A percentile compares a stretch with the other conserved stretches of the same genome.
Evolutionary conservation across 805 yeast species (phyloP).

Genomic region (Candida pseudofarinosa): DNA sequence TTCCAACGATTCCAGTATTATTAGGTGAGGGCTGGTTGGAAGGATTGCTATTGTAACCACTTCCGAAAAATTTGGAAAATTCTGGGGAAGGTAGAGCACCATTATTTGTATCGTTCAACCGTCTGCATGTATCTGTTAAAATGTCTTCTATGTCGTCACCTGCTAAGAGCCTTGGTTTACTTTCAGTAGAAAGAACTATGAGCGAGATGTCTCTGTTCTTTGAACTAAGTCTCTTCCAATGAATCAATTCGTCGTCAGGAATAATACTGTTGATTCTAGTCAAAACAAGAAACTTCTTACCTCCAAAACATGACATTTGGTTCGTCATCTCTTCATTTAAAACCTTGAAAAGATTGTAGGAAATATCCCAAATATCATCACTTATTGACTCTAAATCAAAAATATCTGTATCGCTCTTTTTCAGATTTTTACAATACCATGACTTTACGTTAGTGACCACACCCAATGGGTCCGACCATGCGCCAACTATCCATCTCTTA

Average conservation of each 20-base stretch:
- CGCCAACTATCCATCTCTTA: conserved; percentile 77
- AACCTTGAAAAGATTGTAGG: conserved; percentile 41
- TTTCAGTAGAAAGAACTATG: conserved; percentile 66
- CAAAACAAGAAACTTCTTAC: conserved; percentile 59
- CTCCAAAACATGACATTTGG: conserved; percentile 35
- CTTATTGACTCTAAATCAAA: conserved; percentile 40
- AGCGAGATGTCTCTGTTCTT: conserved; percentile 53
- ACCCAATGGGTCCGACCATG: conserved; percentile 89
- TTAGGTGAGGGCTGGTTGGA: conserved; percentile 22
- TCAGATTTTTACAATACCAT: conserved; percentile 47
- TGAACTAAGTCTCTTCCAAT: conserved; percentile 71
- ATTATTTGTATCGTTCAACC: not conserved
- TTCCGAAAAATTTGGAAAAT: conserved; percentile 12
- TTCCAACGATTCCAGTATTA: conserved; percentile 16
- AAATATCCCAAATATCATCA: conserved; percentile 63
- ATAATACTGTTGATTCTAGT: conserved; percentile 70
- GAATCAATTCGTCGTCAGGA: conserved; percentile 77
- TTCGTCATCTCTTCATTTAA: conserved; percentile 31
- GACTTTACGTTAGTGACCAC: conserved; percentile 55
- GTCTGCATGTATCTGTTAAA: conserved; percentile 1
- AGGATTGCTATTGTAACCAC: conserved; percentile 8
- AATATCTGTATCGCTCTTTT: conserved; percentile 7
- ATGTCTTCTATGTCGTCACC: conserved; percentile 6
- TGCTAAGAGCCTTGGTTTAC: conserved; percentile 45
- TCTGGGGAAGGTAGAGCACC: not conserved